Base-by-base conservation (phyloP, 768 basidiomycete genomes). In the Clavaria fumosa region DNA sequence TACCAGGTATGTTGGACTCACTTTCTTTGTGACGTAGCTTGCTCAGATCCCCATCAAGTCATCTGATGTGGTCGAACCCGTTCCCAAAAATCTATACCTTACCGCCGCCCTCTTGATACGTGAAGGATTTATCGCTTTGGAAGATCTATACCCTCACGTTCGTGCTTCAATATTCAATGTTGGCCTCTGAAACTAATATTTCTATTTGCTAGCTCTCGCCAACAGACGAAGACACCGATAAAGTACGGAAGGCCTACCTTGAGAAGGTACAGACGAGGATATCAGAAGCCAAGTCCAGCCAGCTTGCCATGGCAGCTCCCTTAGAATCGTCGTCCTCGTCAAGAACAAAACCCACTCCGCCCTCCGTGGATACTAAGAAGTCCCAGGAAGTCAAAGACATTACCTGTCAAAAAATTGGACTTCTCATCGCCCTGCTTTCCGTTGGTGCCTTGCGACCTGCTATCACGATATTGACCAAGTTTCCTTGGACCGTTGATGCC, bases 81-180 rank as follows among this genome's bases (percentile, higher is more conserved):
- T 72, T 0, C 81, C 86, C 0, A 75, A 69, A 46, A 77, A 72
- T 40, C 63, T 97, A 10, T 84, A 81, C 48, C 67, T 90, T 23
- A 69, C 80, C 15, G 75, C 89, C 0, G 91, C 91, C 4, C 61
- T 97, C 9, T 62, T 97, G 26, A 84, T 97, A 46, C 79, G 84
- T 18, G 84, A 96, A 57, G 81, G 82, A 2, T 82, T 91, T 51
- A 70, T 97, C 39, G 70, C 76, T 3, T 57, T 93, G 6, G 78
- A 88, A 50, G 93, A 95, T 52, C 57, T 99, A 7, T 89, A 89
- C 58, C 75, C 83, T n/a, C 91, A 97, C 59, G 89, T 91, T 50
- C 47, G 78, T 59, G 15, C 27, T 22, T 9, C 21, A 1, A 1
- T 10, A 33, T 21, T 4, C 22, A 9, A 11, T 37, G 22, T 19